Conservation (phyloP, 2,329 filamentous ascomycete genomes). For the Cercospora nicotianae region DNA sequence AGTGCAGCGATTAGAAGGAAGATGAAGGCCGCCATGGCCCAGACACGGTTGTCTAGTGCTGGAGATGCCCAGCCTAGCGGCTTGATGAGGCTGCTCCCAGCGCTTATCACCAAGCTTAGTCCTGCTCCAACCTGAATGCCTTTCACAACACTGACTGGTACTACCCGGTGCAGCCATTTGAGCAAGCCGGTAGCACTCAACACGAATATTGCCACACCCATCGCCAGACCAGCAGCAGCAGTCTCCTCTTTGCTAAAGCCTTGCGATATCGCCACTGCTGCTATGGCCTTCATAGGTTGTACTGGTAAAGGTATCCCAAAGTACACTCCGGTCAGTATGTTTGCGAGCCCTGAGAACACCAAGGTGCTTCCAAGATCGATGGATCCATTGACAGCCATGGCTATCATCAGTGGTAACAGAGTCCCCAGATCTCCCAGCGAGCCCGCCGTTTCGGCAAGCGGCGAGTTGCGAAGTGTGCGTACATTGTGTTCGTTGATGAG, state of each 20-base stretch:
- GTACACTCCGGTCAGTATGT: conserved; percentile 74
- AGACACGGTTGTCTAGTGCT: conserved; percentile 73
- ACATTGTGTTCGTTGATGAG: conserved; percentile 52
- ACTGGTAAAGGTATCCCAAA: conserved; percentile 91
- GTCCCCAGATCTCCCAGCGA: conserved; percentile 88
- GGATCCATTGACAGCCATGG: conserved; percentile 73
- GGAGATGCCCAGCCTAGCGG: conserved; percentile 68
- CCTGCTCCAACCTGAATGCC: conserved; percentile 94
- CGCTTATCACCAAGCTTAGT: conserved; percentile 75
- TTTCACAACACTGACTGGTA: conserved; percentile 86
- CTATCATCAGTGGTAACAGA: conserved; percentile 83
- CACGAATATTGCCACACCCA: conserved; percentile 69
- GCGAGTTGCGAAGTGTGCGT: conserved; percentile 55
- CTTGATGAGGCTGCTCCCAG: conserved; percentile 66
- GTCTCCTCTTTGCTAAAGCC: conserved; percentile 67
- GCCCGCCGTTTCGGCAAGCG: conserved; percentile 78
- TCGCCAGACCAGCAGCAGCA: conserved; percentile 79
- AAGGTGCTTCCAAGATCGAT: conserved; percentile 82
- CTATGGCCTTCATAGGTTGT: conserved; percentile 88
- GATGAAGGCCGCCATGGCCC: conserved; percentile 72
- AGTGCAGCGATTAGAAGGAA: conserved; percentile 67
- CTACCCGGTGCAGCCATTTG: conserved; percentile 67
- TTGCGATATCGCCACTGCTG: conserved; percentile 78
- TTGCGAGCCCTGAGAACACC: conserved; percentile 84
- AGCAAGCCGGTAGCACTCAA: conserved; percentile 80